Base-by-base conservation (phyloP, 2,329 filamentous ascomycete genomes). In the Trichoderma harzianum region DNA sequence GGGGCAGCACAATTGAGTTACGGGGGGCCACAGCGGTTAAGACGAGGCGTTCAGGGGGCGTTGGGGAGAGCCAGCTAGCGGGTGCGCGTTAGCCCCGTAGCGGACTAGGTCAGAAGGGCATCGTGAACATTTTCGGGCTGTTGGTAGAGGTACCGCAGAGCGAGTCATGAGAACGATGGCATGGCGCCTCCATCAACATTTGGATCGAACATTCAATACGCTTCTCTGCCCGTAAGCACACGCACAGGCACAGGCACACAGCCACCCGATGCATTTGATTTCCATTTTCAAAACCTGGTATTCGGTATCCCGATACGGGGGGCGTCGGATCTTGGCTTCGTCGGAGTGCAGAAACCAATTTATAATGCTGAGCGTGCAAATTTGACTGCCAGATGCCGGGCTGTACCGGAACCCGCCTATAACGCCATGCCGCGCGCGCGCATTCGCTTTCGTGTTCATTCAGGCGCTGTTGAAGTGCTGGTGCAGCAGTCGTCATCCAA, bases 41-140 rank as follows among this genome's bases (percentile, higher is more conserved):
- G 58, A 43, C 63, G 68, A 64, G 68, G 68, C 60, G 60, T 55
- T 64, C 68, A 70, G 68, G 68, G 68, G 68, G 43, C 47, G 34
- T 32, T 36, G 68, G 68, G 63, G 68, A 51, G 60, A 39, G n/a
- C 11, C 65, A 68, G 16, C 57, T 69, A 61, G 28, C 43, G 43
- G 43, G 43, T 21, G n/a, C n/a, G n/a, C 43, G 47, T 66, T 18
- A 47, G 43, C 62, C 43, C 62, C 43, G 43, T 51, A 51, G 43
- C 43, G 43, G 43, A 51, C 43, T 51, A 51, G 43, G 43, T 21
- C 43, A 24, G n/a, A 51, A 51, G 36, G 21, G 34, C 60, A 63
- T 24, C 34, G n/a, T 21, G 43, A 51, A 11, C 18, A 12, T 51
- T 51, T 51, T 51, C n/a, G n/a, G 43, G 43, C 43, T 51, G 5